phyloP scores from a whole-genome alignment of 192 early-diverging fungal species.

The Gorgonomyces haynaldii region DNA sequence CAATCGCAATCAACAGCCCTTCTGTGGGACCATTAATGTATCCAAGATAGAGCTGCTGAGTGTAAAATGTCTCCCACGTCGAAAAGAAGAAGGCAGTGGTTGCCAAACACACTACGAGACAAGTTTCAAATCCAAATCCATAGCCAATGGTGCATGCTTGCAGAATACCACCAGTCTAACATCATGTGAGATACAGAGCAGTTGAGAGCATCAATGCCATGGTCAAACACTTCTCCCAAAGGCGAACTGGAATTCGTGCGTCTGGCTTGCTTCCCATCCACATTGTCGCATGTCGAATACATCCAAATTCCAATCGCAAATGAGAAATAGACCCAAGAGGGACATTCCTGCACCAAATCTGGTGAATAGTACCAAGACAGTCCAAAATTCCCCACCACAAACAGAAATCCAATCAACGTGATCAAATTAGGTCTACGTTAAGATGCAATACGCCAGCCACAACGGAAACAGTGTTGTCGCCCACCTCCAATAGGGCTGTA shows the following conservation, averaged over 20 bases:
- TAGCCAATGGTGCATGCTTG: conserved; percentile 64
- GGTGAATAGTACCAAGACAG: conserved; percentile 63
- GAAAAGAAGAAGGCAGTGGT: conserved; percentile 70
- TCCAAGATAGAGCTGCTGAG: conserved; percentile 70
- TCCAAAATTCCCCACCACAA: conserved; percentile 60
- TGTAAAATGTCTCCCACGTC: conserved; percentile 87
- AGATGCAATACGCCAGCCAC: conserved; percentile 79
- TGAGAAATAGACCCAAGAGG: conserved; percentile 70
- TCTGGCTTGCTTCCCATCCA: conserved; percentile 93
- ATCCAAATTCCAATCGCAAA: conserved; percentile 71
- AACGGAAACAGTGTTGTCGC: conserved; percentile 75
- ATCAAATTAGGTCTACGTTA: conserved; percentile 85
- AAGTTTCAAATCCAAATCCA: conserved; percentile 59
- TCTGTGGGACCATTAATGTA: conserved; percentile 80
- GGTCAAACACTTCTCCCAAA: conserved; percentile 92
- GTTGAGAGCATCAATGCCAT: conserved; percentile 66
- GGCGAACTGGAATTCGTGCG: conserved; percentile 77
- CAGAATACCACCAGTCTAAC: conserved; percentile 36
- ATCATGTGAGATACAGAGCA: conserved; percentile 46
- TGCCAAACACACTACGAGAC: conserved; percentile 46
- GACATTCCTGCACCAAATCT: conserved; percentile 55
- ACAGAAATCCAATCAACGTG: conserved; percentile 73
- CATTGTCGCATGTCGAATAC: conserved; percentile 84
- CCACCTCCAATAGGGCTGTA: conserved; percentile 84
- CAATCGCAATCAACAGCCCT: conserved; percentile 59